Percentiles rank a stretch among this genome's conserved stretches.
These are phyloP conservation scores for Pythium brachiatum DNA, from an alignment of 352 stramenopile genomes.

Conservation along the genomic window DNA sequence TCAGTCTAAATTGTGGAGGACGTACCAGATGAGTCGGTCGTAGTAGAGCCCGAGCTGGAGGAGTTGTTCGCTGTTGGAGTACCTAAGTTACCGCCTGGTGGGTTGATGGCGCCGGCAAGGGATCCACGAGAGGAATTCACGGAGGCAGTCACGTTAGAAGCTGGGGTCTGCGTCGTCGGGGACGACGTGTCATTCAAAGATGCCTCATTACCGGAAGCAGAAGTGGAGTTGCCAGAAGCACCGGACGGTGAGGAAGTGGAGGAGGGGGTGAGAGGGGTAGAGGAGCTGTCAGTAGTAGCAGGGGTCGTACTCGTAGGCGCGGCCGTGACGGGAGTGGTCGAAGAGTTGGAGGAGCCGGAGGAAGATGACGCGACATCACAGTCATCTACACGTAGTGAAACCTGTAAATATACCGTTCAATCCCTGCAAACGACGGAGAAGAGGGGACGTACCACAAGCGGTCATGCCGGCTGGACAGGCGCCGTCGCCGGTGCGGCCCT, in stretches of 20 bases:
- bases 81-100: slow-evolving; percentile 13
- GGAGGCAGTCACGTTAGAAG: slow-evolving; percentile 11
- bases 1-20: not conserved
- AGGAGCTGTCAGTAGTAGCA: slow-evolving; percentile 7
- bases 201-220: slow-evolving; percentile 21
- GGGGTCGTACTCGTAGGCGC: slow-evolving; percentile 20
- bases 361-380: not conserved
- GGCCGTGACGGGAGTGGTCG: not conserved
- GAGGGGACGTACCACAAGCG: slow-evolving; percentile 23
- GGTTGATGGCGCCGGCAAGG: not conserved
- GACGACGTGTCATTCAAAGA: slow-evolving; percentile 9
- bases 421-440: not conserved
- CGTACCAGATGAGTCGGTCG: not conserved
- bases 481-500: not conserved
- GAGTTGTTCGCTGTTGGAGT: slow-evolving; percentile 3
- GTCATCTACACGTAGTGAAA: slow-evolving; percentile 1
- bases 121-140: not conserved
- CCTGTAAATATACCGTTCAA: not conserved
- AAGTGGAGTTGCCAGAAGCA: slow-evolving; percentile 11
- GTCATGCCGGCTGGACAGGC: slow-evolving; percentile 5
- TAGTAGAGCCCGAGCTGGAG: not conserved
- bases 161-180: not conserved
- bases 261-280: slow-evolving; percentile 18
- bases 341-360: not conserved
- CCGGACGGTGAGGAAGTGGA: slow-evolving; percentile 11